Base-by-base conservation (phyloP, 2,329 filamentous ascomycete genomes). In the Diplodia corticola region DNA sequence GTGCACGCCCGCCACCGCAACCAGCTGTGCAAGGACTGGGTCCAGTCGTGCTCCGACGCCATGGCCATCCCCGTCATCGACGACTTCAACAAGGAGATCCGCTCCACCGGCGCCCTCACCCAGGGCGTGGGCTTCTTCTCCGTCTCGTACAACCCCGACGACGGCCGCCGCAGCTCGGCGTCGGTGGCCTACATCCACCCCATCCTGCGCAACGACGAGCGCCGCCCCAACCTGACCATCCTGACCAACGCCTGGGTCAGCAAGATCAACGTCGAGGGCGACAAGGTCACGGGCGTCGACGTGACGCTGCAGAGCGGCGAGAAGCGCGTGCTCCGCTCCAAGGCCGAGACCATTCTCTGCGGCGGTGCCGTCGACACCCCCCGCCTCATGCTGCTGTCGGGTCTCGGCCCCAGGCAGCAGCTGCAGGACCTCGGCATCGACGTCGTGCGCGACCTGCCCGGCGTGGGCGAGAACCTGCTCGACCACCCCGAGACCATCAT, bases 181-280 rank as follows among this genome's bases (percentile, higher is more conserved):
- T 93, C 90, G 67, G 92, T 96, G 24, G 93, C 93, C 20, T 97
- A 97, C 80, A 93, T 97, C 74, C 93, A 97, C 80, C 93, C 93
- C 40, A 93, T 96, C 73, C 85, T 96, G 63, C 87, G 90, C 48
- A 92, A 91, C 48, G 89, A 93, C 55, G 92, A 96, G 83, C 87
- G 88, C 77, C 85, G 91, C 66, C 88, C 91, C 15, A 97, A 97
- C 81, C 79, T 97, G 76, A 95, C 91, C 44, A 84, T 97, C 68
- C 83, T 97, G 67, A 96, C 92, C 75, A 90, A 96, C 75, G 90
- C 92, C 28, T 95, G 92, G 89, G 93, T 96, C 68, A 91, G 87
- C 76, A 91, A 89, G 77, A 80, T 97, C 75, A 91, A 94, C 71
- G 85, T 96, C 63, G 80, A 83, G 63, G 86, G 86, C 70, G 86